These are phyloP conservation scores for Hypoxylon fragiforme DNA, from an alignment of 495 filamentous ascomycete species.

Conservation along the genomic window DNA sequence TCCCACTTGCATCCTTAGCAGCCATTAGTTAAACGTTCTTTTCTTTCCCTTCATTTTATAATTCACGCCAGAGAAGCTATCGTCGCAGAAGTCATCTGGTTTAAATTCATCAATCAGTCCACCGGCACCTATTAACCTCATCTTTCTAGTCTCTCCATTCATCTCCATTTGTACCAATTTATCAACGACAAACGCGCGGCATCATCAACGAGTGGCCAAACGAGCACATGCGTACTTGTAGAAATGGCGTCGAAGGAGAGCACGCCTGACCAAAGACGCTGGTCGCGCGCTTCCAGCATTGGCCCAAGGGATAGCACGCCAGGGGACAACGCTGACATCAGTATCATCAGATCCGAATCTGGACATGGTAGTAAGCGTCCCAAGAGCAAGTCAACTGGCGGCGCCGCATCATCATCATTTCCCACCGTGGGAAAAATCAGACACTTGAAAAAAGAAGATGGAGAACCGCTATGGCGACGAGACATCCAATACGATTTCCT, in stretches of 20 bases:
- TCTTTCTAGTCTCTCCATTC: no score
- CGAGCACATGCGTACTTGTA: no score
- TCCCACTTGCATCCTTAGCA: no score
- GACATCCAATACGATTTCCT: slow-evolving; percentile 98
- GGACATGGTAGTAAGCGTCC: slow-evolving; percentile 32
- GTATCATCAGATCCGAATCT: slow-evolving; percentile 32
- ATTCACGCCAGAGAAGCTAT: no score
- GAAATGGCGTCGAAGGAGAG: slow-evolving; percentile 37
- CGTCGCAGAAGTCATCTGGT: no score
- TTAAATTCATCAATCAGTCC: no score
- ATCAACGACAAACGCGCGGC: no score
- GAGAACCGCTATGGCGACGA: slow-evolving; percentile 92
- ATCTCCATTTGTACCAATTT: not conserved
- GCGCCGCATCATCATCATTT: slow-evolving; percentile 20
- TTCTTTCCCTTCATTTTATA: no score
- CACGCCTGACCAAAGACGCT: slow-evolving; percentile 24
- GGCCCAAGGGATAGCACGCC: slow-evolving; percentile 31
- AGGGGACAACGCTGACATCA: slow-evolving; percentile 33
- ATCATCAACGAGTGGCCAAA: no score
- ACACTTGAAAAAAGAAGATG: slow-evolving; percentile 97
- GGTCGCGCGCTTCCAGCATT: slow-evolving; percentile 34
- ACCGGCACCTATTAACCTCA: no score
- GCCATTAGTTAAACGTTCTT: no score
- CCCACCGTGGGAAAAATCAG: slow-evolving; percentile 84
- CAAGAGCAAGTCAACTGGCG: slow-evolving; percentile 20